Base-by-base conservation (phyloP, 2,329 filamentous ascomycete species). In the Polytolypa hystricis region DNA sequence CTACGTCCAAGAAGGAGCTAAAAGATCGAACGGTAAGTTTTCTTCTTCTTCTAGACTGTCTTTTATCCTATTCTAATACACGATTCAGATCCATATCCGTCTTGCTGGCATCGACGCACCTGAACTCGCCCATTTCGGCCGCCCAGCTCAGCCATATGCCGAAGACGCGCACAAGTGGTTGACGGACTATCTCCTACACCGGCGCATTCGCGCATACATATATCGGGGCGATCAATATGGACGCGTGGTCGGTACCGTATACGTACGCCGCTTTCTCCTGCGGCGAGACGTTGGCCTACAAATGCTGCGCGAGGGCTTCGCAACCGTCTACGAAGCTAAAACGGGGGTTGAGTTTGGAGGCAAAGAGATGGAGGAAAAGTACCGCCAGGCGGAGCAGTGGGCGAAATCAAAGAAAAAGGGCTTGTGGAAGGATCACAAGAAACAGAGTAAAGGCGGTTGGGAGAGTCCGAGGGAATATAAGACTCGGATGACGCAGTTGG, bases 321-420 rank as follows among this genome's bases (percentile, higher is more conserved):
- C 89, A 27, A 94, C 85, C 2, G 81, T 91, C 3, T 98, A 96
- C 56, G 91, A 96, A 62, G 89, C 85, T 18, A 96, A 93, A 61
- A 73, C 70, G 4, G 91, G 89, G 3, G 81, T 76, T 14, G 91
- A 96, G 55, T 98, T 91, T 67, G 91, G 91, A 16, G 76, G 78
- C 0, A 66, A 73, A 38, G 74, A 78, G 49, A 51, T 60, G 46
- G 64, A 70, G 46, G 47, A 46, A 31, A 61, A 56, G 42, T 71
- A 71, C 47, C 53, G 64, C 18, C 51, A 54, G 12, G 64, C 65
- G 2, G 68, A 71, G 42, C 56, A 52, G 49, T 55, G 66, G 56
- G 83, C 84, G 3, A 84, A 77, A 64, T 64, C 54, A 43, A 72
- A 70, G 53, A 73, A 73, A 44, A 66, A 65, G 47, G 84, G 84